Conservation (phyloP, 495 filamentous ascomycete species). For the Penicillium soppii region DNA sequence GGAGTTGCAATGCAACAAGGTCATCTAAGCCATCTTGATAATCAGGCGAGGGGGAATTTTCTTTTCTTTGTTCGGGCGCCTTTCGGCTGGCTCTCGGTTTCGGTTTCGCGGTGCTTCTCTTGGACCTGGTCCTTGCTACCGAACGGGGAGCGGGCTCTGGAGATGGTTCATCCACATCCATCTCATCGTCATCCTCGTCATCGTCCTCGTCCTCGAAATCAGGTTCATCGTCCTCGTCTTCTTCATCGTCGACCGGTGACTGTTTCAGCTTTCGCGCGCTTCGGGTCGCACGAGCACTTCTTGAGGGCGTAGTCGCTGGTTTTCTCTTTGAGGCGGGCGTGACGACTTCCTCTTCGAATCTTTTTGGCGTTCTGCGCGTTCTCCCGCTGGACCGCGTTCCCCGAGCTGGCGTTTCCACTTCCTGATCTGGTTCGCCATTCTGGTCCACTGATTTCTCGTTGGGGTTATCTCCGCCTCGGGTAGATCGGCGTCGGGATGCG, state of each 20-base stretch:
- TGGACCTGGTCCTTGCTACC: slow-evolving; percentile 29
- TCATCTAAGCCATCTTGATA: slow-evolving; percentile 42
- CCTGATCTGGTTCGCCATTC: slow-evolving; percentile 6
- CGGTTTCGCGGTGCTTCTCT: slow-evolving; percentile 24
- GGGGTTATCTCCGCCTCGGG: slow-evolving; percentile 9
- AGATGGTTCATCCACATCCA: slow-evolving; percentile 20
- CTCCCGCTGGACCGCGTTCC: slow-evolving; percentile 39
- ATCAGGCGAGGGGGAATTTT: slow-evolving; percentile 27
- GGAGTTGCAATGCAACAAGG: slow-evolving; percentile 42
- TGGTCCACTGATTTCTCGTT: slow-evolving; percentile 4
- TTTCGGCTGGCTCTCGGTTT: slow-evolving; percentile 18
- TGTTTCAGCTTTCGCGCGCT: slow-evolving; percentile 22
- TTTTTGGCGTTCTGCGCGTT: slow-evolving; percentile 40
- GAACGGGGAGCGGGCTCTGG: slow-evolving; percentile 16
- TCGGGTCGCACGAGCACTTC: slow-evolving; percentile 22
- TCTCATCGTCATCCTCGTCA: slow-evolving; percentile 15
- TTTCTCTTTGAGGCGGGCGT: slow-evolving; percentile 27
- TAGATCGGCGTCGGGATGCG: slow-evolving; percentile 29
- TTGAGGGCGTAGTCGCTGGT: slow-evolving; percentile 19
- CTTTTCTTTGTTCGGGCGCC: slow-evolving; percentile 6
- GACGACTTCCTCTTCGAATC: slow-evolving; percentile 31
- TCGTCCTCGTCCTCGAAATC: slow-evolving; percentile 18
- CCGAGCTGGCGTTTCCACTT: slow-evolving; percentile 24
- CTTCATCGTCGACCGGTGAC: slow-evolving; percentile 10
- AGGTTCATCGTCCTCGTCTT: slow-evolving; percentile 16